phyloP scores from a whole-genome alignment of 2,329 filamentous ascomycete species.

The Alternaria alternata region DNA sequence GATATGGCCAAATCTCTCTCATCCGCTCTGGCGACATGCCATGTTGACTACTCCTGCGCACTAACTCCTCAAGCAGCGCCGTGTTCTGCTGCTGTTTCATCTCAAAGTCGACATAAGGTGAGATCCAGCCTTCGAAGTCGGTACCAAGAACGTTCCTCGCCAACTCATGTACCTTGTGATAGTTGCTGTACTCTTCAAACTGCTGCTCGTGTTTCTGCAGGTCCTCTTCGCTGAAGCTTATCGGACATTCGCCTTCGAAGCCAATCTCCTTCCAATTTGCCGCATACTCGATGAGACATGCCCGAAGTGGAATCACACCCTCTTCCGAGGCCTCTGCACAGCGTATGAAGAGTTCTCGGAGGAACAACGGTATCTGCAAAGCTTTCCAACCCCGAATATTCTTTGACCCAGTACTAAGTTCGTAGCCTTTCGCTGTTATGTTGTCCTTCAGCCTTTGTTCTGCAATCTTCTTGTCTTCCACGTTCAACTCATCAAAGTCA shows the following conservation, averaged over 20 bases:
- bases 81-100: too few relatives aligned
- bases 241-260: slow-evolving; percentile 36
- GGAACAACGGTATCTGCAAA: slow-evolving; percentile 39
- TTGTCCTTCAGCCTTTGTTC: slow-evolving; percentile 12
- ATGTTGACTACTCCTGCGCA: slow-evolving; percentile 23
- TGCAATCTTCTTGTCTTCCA: slow-evolving; percentile 8
- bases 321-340: slow-evolving; percentile 38
- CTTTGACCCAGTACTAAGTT: slow-evolving; percentile 10
- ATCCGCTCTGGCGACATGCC: slow-evolving; percentile 24
- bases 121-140: slow-evolving; percentile 47
- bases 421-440: too few relatives aligned
- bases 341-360: slow-evolving; percentile 44
- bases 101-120: slow-evolving; percentile 1
- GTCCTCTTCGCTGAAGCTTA: slow-evolving; percentile 39
- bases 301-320: slow-evolving; percentile 44
- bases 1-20: slow-evolving; percentile 25
- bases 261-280: slow-evolving; percentile 36
- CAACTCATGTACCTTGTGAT: slow-evolving; percentile 36
- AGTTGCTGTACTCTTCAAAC: slow-evolving; percentile 43
- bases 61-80: slow-evolving; percentile 9
- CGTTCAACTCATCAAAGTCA: slow-evolving; percentile 19
- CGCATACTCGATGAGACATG: slow-evolving; percentile 45
- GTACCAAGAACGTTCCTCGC: slow-evolving; percentile 41
- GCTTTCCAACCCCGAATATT: slow-evolving; percentile 22
- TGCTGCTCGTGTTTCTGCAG: slow-evolving; percentile 36